These are phyloP conservation scores for Cladosporium cucumerinum DNA, from an alignment of 2,329 filamentous ascomycete species.

Conservation along the genomic window DNA sequence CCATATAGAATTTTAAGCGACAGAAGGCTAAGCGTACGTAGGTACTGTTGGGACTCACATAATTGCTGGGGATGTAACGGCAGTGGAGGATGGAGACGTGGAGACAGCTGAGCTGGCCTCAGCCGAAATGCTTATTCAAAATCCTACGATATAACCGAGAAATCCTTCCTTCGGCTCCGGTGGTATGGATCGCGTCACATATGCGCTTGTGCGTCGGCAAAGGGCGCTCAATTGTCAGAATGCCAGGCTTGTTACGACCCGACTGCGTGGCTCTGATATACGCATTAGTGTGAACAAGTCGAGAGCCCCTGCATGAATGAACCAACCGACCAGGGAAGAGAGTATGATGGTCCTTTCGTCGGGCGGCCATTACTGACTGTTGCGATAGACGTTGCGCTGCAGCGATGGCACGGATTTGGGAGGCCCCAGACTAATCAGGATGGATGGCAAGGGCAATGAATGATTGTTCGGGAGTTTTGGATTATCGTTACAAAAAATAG, in stretches of 20 bases:
- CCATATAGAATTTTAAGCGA: too few relatives aligned
- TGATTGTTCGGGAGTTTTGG: not conserved
- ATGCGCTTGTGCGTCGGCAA: not conserved
- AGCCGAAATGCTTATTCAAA: not conserved
- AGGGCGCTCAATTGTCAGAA: not conserved
- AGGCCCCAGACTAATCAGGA: not conserved
- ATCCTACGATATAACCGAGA: not conserved
- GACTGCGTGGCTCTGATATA: not conserved
- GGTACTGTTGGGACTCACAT: too few relatives aligned
- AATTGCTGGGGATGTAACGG: not conserved
- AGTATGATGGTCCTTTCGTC: not conserved
- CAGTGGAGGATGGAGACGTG: not conserved
- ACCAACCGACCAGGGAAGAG: not conserved
- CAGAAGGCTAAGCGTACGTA: too few relatives aligned
- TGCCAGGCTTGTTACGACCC: not conserved
- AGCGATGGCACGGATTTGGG: not conserved
- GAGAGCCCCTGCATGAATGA: not conserved
- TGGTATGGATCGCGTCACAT: not conserved
- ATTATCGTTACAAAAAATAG: not conserved
- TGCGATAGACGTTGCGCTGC: not conserved
- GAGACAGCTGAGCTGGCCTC: not conserved
- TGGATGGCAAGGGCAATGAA: not conserved
- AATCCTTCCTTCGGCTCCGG: not conserved
- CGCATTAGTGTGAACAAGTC: not conserved
- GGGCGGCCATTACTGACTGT: not conserved